Conservation (phyloP, 2,329 filamentous ascomycete genomes). For the Clonostachys byssicola region DNA sequence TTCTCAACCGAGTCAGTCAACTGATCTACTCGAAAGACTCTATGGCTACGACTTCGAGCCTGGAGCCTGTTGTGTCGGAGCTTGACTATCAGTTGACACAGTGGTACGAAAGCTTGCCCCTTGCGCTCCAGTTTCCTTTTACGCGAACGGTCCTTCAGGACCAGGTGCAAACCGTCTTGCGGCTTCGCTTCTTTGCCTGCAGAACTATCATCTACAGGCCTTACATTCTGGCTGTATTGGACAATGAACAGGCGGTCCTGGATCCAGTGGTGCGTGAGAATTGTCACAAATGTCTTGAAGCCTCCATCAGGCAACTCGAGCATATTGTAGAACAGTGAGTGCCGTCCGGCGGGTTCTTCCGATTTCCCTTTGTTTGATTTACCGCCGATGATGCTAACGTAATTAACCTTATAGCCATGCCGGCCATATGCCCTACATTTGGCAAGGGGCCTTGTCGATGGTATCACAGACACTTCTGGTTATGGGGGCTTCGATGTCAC, state of each 20-base stretch:
- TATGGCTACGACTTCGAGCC: conserved; percentile 64
- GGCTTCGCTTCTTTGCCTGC: conserved; percentile 79
- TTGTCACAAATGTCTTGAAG: conserved; percentile 78
- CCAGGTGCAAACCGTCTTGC: conserved; percentile 73
- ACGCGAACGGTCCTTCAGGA: conserved; percentile 63
- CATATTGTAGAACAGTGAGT: conserved; percentile 73
- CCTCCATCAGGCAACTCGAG: conserved; percentile 74
- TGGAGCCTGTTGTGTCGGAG: conserved; percentile 75
- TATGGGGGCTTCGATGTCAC: conserved; percentile 82
- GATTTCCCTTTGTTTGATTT: background rate
- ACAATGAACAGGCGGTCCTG: conserved; percentile 69
- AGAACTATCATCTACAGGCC: conserved; percentile 83
- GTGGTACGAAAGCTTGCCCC: conserved; percentile 77
- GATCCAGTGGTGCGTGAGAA: conserved; percentile 72
- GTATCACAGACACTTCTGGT: conserved; percentile 77
- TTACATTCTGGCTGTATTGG: conserved; percentile 75
- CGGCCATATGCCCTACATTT: conserved; percentile 81
- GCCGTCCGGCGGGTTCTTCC: background rate
- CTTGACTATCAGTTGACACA: conserved; percentile 79
- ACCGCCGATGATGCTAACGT: background rate
- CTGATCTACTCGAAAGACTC: conserved; percentile 75
- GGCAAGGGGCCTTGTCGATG: conserved; percentile 80
- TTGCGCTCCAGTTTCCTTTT: conserved; percentile 74
- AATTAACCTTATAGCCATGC: conserved; percentile 52
- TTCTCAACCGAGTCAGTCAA: conserved; percentile 76